Conservation (phyloP, 1,284 basidiomycete species). For the Fomes fomentarius region DNA sequence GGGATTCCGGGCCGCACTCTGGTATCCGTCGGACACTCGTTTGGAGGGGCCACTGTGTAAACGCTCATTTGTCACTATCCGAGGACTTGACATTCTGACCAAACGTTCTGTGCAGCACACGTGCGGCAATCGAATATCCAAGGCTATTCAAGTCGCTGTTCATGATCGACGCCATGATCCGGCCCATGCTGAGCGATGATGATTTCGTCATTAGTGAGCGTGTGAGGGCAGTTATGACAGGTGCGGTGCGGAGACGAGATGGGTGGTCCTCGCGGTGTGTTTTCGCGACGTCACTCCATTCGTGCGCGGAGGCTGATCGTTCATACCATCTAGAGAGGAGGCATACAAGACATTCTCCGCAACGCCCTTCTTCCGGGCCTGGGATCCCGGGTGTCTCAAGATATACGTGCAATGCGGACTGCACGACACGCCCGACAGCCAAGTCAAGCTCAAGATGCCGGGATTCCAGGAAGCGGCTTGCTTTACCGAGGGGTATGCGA, state of each 20-base stretch:
- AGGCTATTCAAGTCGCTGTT: conserved; percentile 74
- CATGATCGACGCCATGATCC: conserved; percentile 81
- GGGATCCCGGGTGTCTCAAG: conserved; percentile 73
- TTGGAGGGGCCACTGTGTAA: conserved; percentile 75
- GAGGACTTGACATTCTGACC: not conserved
- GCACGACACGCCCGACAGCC: conserved; percentile 39
- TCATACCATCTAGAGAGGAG: conserved; percentile 49
- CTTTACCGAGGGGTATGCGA: conserved; percentile 48
- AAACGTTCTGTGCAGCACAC: conserved; percentile 41
- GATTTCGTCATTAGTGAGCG: conserved; percentile 9
- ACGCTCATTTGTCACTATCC: conserved; percentile 26
- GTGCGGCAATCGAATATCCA: conserved; percentile 67
- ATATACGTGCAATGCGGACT: conserved; percentile 73
- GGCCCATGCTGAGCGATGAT: conserved; percentile 36
- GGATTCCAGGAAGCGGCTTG: conserved; percentile 59
- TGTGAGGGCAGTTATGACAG: conserved; percentile 34
- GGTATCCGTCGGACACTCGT: conserved; percentile 80
- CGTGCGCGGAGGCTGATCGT: not conserved
- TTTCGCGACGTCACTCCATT: too few species aligned
- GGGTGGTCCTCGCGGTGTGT: conserved; percentile 65
- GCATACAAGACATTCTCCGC: conserved; percentile 56
- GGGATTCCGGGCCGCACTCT: conserved; percentile 55
- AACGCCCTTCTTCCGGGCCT: conserved; percentile 72
- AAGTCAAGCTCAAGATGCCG: conserved; percentile 64
- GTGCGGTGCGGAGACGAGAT: conserved; percentile 65